A percentile compares a stretch with the other conserved stretches of the same genome.
phyloP scores from a whole-genome alignment of 257 asterid species.

The Striga asiatica region DNA sequence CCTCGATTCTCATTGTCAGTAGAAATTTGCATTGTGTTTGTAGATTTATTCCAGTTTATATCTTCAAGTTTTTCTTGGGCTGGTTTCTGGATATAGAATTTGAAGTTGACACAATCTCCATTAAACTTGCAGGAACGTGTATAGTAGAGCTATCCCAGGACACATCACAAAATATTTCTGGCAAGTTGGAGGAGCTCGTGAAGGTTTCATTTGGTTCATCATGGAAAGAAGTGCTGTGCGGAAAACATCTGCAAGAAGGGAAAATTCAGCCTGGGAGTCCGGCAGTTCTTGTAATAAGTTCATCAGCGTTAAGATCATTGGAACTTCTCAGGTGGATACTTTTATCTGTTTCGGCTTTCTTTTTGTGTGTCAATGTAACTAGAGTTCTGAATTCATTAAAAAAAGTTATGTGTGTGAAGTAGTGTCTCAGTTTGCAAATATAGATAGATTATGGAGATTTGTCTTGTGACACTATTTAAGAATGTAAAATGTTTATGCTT shows the following conservation, averaged over 20 bases:
- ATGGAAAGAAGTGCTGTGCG: constrained; percentile 60
- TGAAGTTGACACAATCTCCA: background rate
- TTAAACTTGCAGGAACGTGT: constrained; percentile 35
- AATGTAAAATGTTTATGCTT: background rate
- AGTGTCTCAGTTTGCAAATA: background rate
- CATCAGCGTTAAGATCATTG: constrained; percentile 69
- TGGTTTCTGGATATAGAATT: constrained; percentile 10
- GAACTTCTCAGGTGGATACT: constrained; percentile 67
- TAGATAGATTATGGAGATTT: background rate
- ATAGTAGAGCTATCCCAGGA: constrained; percentile 43
- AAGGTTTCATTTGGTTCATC: constrained; percentile 70
- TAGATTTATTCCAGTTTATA: background rate
- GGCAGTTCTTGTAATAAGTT: constrained; percentile 68
- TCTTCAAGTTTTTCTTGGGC: background rate
- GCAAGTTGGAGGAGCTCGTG: constrained; percentile 46
- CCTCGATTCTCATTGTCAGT: constrained; percentile 1
- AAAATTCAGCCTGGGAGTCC: constrained; percentile 73
- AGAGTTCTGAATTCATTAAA: background rate
- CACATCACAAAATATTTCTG: constrained; percentile 19
- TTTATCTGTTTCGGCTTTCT: constrained; percentile 4
- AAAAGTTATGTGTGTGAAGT: background rate
- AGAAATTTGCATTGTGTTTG: background rate
- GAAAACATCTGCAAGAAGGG: constrained; percentile 45
- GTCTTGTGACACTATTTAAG: background rate
- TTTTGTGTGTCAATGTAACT: background rate